Evolutionary conservation across 2,329 filamentous ascomycete species (phyloP).

Genomic region (Xylariaceae sp.): DNA sequence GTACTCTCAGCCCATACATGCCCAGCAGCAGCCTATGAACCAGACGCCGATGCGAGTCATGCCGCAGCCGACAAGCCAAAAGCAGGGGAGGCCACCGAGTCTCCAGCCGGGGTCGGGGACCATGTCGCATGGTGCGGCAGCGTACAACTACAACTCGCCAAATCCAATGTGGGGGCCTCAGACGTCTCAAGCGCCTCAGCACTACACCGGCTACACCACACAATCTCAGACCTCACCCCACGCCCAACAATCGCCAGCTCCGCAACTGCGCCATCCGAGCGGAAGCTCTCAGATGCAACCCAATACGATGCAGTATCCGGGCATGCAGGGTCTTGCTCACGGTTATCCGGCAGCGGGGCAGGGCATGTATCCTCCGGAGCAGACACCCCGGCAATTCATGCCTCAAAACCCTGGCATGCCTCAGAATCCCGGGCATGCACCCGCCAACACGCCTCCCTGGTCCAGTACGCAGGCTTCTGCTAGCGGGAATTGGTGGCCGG

Average conservation of each 20-base stretch:
- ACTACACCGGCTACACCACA: conserved; percentile 47
- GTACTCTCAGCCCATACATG: conserved; percentile 67
- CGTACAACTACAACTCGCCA: conserved; percentile 58
- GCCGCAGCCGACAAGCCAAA: conserved; percentile 55
- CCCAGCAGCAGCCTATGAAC: conserved; percentile 65
- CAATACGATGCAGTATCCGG: conserved; percentile 54
- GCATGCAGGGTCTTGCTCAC: conserved; percentile 56
- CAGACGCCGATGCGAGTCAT: conserved; percentile 68
- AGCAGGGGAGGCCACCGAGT: conserved; percentile 62
- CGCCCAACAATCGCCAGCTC: conserved; percentile 51
- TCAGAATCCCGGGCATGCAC: conserved; percentile 47
- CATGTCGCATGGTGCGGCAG: conserved; percentile 46
- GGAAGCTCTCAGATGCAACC: conserved; percentile 51
- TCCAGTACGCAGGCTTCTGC: conserved; percentile 58
- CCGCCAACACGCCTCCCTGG: conserved; percentile 49
- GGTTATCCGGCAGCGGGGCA: conserved; percentile 51
- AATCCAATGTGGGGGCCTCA: conserved; percentile 59
- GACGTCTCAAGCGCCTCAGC: conserved; percentile 57
- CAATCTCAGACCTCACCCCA: conserved; percentile 47
- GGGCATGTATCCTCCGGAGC: conserved; percentile 56
- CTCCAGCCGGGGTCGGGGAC: conserved; percentile 48
- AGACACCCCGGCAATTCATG: conserved; percentile 63
- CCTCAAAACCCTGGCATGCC: conserved; percentile 55
- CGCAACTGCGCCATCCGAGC: conserved; percentile 54
- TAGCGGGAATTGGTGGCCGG: conserved; percentile 51